Base-by-base conservation (phyloP, 371 early-diverging fungal genomes). In the Apophysomyces ossiformis region DNA sequence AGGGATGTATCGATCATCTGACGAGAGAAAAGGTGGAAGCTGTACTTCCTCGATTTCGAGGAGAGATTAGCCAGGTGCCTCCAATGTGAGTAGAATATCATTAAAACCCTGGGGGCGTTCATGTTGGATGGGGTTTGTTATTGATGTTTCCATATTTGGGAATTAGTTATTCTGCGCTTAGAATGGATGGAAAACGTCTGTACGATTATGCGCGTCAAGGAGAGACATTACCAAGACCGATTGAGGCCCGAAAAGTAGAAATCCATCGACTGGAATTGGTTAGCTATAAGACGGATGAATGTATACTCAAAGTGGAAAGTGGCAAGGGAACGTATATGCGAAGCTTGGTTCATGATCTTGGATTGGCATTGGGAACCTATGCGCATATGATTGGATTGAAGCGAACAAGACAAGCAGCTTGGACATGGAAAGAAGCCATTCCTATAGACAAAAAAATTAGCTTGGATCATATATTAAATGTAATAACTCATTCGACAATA, bases 311-410 rank as follows among this genome's bases (percentile, higher is more conserved):
- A 16, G 80, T 85, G 7, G 58, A 65, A 44, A 80, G 83, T 64
- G 74, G 80, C 21, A 81, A 82, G 58, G 85, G 85, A 1, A 76
- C 81, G 13, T 85, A 85, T 64, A 81, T 85, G 74, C 73, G 85
- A 44, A 81, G 80, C 47, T 44, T 85, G 8, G 75, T 85, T 11
- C 65, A 83, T 63, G 83, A 85, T 63, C 57, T 85, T 21, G 82
- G 80, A 1, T 62, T 65, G 3, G 39, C 66, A 2, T 68, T 83
- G 63, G 78, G 74, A 26, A 73, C 77, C 26, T 73, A 59, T 43
- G 83, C 74, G 1, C 80, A 83, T 61, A 83, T 85, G 83, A 74
- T 73, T 11, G 75, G 69, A 35, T 65, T 85, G 18, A 46, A 69
- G 35, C 74, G 85, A 65, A 76, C 75, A 58, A 66, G 68, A 37